Conservation (phyloP, 257 asterid genomes). For the Scutellaria barbata region DNA sequence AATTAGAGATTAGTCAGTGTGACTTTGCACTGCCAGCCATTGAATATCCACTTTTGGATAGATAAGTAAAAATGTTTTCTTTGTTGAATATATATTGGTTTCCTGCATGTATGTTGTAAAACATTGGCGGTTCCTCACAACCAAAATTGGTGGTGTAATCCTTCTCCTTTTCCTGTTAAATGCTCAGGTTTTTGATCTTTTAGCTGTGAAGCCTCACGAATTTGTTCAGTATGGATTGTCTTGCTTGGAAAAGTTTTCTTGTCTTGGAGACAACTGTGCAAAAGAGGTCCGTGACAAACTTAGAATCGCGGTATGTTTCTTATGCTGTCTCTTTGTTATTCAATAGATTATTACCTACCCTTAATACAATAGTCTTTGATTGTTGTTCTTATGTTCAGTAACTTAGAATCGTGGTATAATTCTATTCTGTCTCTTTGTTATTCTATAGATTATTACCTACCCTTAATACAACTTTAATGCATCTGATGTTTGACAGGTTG, state of each 20-base stretch:
- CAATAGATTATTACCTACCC: conserved; percentile 7
- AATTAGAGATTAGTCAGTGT: background rate
- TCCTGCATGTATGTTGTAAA: conserved; percentile 20
- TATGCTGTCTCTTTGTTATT: conserved; percentile 22
- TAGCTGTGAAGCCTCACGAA: conserved; percentile 86
- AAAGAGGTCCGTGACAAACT: conserved; percentile 77
- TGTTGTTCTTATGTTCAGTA: conserved; percentile 18
- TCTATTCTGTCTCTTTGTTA: conserved; percentile 28
- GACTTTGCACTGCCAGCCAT: conserved; percentile 5
- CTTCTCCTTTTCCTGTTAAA: conserved; percentile 34
- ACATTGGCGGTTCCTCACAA: conserved; percentile 17
- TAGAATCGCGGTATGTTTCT: conserved; percentile 79
- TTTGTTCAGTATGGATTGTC: conserved; percentile 84
- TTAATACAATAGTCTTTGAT: background rate
- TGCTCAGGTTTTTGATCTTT: conserved; percentile 92
- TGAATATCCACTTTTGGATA: conserved; percentile 22
- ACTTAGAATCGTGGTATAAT: conserved; percentile 86
- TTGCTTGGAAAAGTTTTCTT: conserved; percentile 89
- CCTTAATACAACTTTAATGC: conserved; percentile 17
- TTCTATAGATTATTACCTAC: conserved; percentile 9
- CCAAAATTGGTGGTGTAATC: conserved; percentile 24
- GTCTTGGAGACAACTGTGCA: conserved; percentile 85
- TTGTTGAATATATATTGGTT: background rate
- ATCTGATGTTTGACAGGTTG: conserved; percentile 66
- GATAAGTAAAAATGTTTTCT: background rate